Base-by-base conservation (phyloP, 495 filamentous ascomycete genomes). In the Aspergillus haitiensis region DNA sequence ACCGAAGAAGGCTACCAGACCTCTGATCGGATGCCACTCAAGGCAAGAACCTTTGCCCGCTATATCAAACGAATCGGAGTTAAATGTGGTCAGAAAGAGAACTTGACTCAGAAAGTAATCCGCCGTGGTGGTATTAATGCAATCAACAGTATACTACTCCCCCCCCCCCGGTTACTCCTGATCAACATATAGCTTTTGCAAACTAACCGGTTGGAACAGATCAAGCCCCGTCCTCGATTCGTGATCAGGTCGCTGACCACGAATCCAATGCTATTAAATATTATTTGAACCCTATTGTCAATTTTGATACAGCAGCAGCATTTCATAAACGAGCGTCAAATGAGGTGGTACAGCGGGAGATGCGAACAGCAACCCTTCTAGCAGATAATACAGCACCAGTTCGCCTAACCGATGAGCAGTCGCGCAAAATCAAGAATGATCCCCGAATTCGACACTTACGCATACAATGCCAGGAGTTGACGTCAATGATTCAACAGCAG, bases 81-180 rank as follows among this genome's bases (percentile, higher is more conserved):
- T 27, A 59, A 52, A 47, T 36, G 15, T 5, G 48, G 60, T 12
- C 50, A 50, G 32, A 48, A 59, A 48, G 13, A 59, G 37, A 59
- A 53, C 16, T 47, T 59, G 12, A 63, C 60, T 37, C 55, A 54
- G 46, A 59, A 63, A 39, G 48, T 44, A 18, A 27, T 58, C 42
- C 33, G 55, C 5, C 60, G 60, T 39, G 60, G 60, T 18, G 48
- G 34, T 18, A 52, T 63, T 16, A 63, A 63, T 37, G 60, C 55
- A 2, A 58, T 63, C 27, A 59, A 63, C 56, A 63, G 60, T 59
- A 63, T 40, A n/a, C n/a, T n/a, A n/a, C n/a, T n/a, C n/a, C n/a
- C n/a, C n/a, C n/a, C n/a, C n/a, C n/a, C n/a, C n/a, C n/a, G n/a
- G n/a, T n/a, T n/a, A n/a, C n/a, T n/a, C n/a, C n/a, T n/a, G n/a